These are phyloP conservation scores for Phaeosphaeria sp. DNA, from an alignment of 2,329 filamentous ascomycete species.

Conservation along the genomic window DNA sequence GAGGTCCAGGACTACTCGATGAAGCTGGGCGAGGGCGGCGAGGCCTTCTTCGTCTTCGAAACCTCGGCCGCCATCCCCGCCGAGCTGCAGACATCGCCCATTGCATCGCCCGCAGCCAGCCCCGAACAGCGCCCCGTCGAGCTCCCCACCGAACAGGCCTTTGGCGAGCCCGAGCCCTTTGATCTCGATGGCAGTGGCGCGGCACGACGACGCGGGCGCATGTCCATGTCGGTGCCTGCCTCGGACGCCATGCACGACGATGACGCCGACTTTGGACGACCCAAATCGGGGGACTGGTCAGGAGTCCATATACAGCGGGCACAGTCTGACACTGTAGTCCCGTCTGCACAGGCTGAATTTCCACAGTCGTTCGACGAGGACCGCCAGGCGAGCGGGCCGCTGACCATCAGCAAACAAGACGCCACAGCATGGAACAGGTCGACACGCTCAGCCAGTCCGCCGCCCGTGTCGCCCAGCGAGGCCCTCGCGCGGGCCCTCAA, in stretches of 20 bases:
- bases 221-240: conserved; percentile 39
- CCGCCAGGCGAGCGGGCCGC: conserved; percentile 30
- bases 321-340: conserved; percentile 62
- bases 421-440: conserved; percentile 44
- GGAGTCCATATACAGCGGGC: conserved; percentile 50
- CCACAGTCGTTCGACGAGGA: conserved; percentile 36
- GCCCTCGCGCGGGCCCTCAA: conserved; percentile 83
- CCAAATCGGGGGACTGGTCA: conserved; percentile 46
- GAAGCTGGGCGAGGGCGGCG: conserved; percentile 96
- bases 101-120: conserved; percentile 88
- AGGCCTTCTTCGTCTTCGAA: conserved; percentile 99
- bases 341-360: conserved; percentile 50
- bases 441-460: conserved; percentile 74
- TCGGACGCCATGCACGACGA: conserved; percentile 26
- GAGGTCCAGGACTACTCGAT: conserved; percentile 92
- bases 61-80: conserved; percentile 91
- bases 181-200: conserved; percentile 62
- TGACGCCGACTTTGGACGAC: conserved; percentile 24
- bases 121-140: conserved; percentile 68
- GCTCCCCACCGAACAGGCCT: conserved; percentile 49
- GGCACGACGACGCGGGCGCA: conserved; percentile 29
- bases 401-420: conserved; percentile 42
- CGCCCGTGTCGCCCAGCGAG: conserved; percentile 72
- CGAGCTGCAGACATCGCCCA: conserved; percentile 89
- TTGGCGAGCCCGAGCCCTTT: conserved; percentile 74